Evolutionary conservation across 129 eudicot genomes (phyloP).

Genomic region (Oenanthe sinensis): DNA sequence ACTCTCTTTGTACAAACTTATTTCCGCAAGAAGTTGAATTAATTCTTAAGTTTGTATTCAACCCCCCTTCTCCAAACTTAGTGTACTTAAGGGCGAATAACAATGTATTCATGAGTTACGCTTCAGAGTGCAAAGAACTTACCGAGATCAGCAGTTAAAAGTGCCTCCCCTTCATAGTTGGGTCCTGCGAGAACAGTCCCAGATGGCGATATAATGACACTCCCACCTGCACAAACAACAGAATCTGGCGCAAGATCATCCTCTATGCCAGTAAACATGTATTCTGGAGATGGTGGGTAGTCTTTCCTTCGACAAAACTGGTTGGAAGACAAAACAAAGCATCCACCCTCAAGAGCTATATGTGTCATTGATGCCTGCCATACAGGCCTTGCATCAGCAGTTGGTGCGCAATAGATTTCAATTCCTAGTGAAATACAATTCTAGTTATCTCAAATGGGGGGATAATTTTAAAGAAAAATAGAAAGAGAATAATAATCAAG

Average conservation of each 20-base stretch:
- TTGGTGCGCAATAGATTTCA: slow-evolving; percentile 97
- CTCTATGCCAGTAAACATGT: slow-evolving; percentile 53
- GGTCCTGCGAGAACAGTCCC: slow-evolving; percentile 91
- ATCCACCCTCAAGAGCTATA: slow-evolving; percentile 97
- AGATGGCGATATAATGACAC: slow-evolving; percentile 86
- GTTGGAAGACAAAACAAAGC: slow-evolving; percentile 87
- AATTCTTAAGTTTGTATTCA: too few species aligned
- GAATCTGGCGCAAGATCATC: slow-evolving; percentile 81
- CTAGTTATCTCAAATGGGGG: neutral
- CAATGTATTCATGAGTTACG: neutral
- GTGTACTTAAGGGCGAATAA: too few species aligned
- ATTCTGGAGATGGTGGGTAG: slow-evolving; percentile 94
- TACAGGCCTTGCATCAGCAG: slow-evolving; percentile 91
- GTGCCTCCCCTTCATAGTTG: slow-evolving; percentile 89
- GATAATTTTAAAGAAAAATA: neutral
- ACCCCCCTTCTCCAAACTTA: too few species aligned
- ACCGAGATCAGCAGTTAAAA: slow-evolving; percentile 92
- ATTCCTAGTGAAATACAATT: slow-evolving; percentile 44
- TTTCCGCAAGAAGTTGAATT: too few species aligned
- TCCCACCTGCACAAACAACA: slow-evolving; percentile 94
- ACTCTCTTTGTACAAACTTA: too few species aligned
- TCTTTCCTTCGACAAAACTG: slow-evolving; percentile 92
- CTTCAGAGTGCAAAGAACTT: neutral
- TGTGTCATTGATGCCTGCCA: slow-evolving; percentile 99
- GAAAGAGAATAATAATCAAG: neutral